phyloP scores from a whole-genome alignment of 257 asterid genomes.

The Forsythia suspensa region DNA sequence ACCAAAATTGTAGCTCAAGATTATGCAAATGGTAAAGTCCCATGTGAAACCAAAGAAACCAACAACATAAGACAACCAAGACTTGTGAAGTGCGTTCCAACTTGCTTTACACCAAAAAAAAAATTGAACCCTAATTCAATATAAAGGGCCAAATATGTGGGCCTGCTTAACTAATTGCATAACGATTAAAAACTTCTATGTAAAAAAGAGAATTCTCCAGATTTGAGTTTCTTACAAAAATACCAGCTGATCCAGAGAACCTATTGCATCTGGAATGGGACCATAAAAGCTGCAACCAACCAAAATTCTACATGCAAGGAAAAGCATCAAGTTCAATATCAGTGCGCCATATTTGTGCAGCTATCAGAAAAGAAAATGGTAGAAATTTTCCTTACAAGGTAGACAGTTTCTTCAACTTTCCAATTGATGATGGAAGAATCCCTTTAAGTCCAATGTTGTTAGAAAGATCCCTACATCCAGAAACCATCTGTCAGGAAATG shows the following conservation, averaged over 20 bases:
- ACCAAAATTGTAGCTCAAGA: background rate
- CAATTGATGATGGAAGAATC: constrained; percentile 70
- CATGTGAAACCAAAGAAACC: background rate
- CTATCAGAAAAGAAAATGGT: background rate
- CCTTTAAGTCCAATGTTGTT: constrained; percentile 77
- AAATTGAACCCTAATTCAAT: background rate
- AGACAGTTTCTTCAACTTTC: constrained; percentile 67
- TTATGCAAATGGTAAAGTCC: background rate
- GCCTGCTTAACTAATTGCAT: background rate
- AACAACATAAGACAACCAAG: background rate
- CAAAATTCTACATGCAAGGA: constrained; percentile 58
- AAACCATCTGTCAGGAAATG: constrained; percentile 12
- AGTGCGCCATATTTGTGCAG: constrained; percentile 13
- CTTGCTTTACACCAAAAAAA: background rate
- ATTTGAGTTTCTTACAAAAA: constrained; percentile 55
- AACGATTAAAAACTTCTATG: constrained; percentile 2
- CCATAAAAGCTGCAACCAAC: constrained; percentile 86
- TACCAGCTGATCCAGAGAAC: constrained; percentile 70
- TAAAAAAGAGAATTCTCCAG: background rate
- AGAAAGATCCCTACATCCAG: constrained; percentile 81
- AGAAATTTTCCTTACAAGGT: constrained; percentile 48
- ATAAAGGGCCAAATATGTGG: background rate
- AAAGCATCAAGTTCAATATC: constrained; percentile 1
- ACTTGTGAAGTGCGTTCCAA: background rate
- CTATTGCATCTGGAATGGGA: constrained; percentile 77